Conservation (phyloP, 2,329 filamentous ascomycete genomes). For the Myrmaecium sp. region DNA sequence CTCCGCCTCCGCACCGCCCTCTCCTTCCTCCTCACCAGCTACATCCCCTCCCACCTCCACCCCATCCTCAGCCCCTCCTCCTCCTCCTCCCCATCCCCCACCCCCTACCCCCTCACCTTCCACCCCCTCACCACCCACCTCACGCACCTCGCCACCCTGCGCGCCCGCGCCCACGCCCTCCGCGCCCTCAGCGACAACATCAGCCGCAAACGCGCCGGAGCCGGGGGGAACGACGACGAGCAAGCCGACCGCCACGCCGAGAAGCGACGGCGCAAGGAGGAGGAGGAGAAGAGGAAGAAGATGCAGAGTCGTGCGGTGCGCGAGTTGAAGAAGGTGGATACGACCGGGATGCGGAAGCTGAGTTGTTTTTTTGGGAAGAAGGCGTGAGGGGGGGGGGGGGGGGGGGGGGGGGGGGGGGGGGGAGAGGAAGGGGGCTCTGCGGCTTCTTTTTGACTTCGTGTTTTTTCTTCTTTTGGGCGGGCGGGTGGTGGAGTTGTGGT, state of each 20-base stretch:
- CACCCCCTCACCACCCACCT: slow-evolving; percentile 54
- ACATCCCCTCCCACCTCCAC: slow-evolving; percentile 31
- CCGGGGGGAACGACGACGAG: slow-evolving; percentile 45
- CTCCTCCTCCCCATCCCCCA: slow-evolving; percentile 12
- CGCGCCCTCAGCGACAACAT: slow-evolving; percentile 54
- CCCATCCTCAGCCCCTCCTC: slow-evolving; percentile 27
- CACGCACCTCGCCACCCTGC: slow-evolving; percentile 45
- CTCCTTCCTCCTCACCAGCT: slow-evolving; percentile 45
- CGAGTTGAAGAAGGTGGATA: slow-evolving; percentile 79
- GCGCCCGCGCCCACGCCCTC: slow-evolving; percentile 52
- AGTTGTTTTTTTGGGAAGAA: slow-evolving; percentile 85
- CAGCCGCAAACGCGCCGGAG: slow-evolving; percentile 38
- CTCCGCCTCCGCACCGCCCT: slow-evolving; percentile 49
- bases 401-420: too few relatives aligned
- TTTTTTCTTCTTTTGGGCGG: too few relatives aligned
- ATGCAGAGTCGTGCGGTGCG: slow-evolving; percentile 60
- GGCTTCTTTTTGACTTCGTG: too few relatives aligned
- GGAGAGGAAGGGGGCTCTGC: too few relatives aligned
- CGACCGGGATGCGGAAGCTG: slow-evolving; percentile 89
- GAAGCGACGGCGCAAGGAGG: slow-evolving; percentile 73
- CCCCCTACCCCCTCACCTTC: slow-evolving; percentile 44
- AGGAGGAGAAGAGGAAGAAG: slow-evolving; percentile 77
- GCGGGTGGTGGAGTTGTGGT: too few relatives aligned
- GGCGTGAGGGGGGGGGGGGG: too few relatives aligned
- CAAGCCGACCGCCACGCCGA: slow-evolving; percentile 44